Evolutionary conservation across 441 rosid genomes (phyloP), one percentile per base, ranked within the genome.

Genomic region (Pelargonium citronellum): DNA sequence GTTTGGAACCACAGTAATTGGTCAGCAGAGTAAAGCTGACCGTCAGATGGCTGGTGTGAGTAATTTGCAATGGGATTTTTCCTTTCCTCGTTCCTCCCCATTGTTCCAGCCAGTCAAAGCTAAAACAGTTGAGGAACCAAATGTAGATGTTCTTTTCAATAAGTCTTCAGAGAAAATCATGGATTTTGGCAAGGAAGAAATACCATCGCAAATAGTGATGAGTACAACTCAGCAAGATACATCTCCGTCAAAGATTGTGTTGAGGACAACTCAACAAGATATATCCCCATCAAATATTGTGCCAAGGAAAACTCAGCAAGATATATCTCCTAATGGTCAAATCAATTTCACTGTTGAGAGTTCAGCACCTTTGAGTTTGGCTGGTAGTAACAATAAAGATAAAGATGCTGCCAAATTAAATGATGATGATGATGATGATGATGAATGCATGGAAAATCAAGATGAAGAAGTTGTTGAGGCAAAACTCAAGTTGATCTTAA

Each of bases 401-500:
- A 79, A 81, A 72, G 77, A 79, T 34, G 73, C 76, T 73, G 22
- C 39, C 70, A 82, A 81, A 73, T 24, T 62, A 78, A 68, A 44
- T 47, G 74, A 73, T 74, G 30, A 44, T 47, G 74, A 73, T 74
- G 69, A 44, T 47, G 74, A 73, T 74, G 69, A 46, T 37, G 70
- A 73, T 39, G 75, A 76, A 49, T 68, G 30, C 41, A 74, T 78
- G 51, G 84, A 81, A 73, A 76, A 81, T 67, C 81, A 79, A 67
- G 85, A 84, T 69, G 87, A 88, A 78, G 87, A 84, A 83, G 85
- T 89, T 81, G 84, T 90, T 0, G 75, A 76, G 72, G 95, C 97
- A 79, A 90, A 88, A 81, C 88, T 92, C 73, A 92, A 84, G 84
- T 79, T 90, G 86, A 89, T 91, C 74, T 74, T 88, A 76, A 90